Evolutionary conservation across 352 stramenopile genomes (phyloP), one percentile per base, ranked within the genome.

Genomic region (Pythium angustatum): DNA sequence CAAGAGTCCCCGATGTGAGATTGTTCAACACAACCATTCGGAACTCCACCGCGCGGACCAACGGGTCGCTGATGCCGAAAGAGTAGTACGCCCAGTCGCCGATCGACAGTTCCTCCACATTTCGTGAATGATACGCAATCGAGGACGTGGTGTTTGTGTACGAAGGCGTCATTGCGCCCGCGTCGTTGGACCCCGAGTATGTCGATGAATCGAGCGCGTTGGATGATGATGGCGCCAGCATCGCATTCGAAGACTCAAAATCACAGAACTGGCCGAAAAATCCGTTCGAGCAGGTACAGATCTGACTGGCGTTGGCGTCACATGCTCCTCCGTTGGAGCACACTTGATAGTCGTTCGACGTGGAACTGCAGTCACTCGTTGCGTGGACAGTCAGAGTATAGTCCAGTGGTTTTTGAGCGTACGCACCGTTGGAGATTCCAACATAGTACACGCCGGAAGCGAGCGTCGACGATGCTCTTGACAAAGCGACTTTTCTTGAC

Each of bases 361-460:
- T 11, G 22, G 19, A 52, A 17, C 17, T 66, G 30, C 85, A 93
- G 57, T 81, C 69, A 0, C 49, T 51, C 22, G 74, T 88, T 26
- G 66, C 69, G 33, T 91, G 83, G 24, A 92, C 83, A 0, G 68
- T 77, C 5, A 93, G 72, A 3, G 53, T 58, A 44, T 87, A 93
- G 0, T 71, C 69, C 8, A 94, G 72, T 4, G 72, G 49, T 0
- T 58, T 73, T 0, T 75, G 67, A 6, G 80, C 85, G 47, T 92
- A 94, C n/a, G 55, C 66, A 30, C 77, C 87, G 62, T 93, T 94
- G 68, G 77, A 81, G 14, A 94, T 70, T 9, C 80, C 80, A 24
- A 93, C 75, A 62, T 91, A 94, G 65, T 91, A 89, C 36, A 94
- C 44, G 0, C 79, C 85, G 2, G 82, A 82, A 48, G 79, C 88